Evolutionary conservation across 2,329 filamentous ascomycete species (phyloP), one percentile per base, ranked within the genome.

Genomic region (Fusarium mangiferae): DNA sequence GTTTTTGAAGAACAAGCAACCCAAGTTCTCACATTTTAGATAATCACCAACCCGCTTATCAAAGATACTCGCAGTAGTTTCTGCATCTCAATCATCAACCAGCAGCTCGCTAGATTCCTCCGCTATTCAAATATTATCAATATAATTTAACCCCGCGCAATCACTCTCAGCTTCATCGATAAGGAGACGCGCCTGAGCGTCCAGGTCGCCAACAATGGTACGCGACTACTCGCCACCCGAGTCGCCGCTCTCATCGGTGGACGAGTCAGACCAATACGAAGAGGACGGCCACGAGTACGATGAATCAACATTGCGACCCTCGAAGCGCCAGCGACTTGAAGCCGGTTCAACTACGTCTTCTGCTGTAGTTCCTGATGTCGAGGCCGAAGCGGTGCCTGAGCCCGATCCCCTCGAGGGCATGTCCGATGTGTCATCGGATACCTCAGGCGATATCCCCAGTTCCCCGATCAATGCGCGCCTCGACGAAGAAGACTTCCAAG

Each of bases 381-480:
- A 87, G 62, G 82, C 82, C 55, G 87, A 88, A 49, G 80, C 84
- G 14, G 85, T 85, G 7, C 84, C 84, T 18, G 84, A 87, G 58
- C 82, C 88, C 68, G 82, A 90, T 81, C 82, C 88, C 75, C 84
- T 90, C 48, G 88, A 89, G 68, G 87, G 85, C 76, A 84, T 89
- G 84, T 90, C 90, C 58, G 93, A 95, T 61, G 92, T 98, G 68
- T 98, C 95, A 13, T 94, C 94, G 60, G 96, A 99, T 83, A 97
- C 94, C 56, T 95, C 94, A 39, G 94, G 94, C 81, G 95, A 94
- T 65, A 90, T 95, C 55, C 93, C 93, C 33, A 92, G 90, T 79
- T 94, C 92, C 3, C 91, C 91, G 22, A 85, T 88, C 80, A 87
- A 92, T 83, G 83, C 93, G 84, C 80, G 92, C 79, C 85, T 90